Evolutionary conservation across 192 early-diverging fungal species (phyloP).

Genomic region (Coemansia sp.): DNA sequence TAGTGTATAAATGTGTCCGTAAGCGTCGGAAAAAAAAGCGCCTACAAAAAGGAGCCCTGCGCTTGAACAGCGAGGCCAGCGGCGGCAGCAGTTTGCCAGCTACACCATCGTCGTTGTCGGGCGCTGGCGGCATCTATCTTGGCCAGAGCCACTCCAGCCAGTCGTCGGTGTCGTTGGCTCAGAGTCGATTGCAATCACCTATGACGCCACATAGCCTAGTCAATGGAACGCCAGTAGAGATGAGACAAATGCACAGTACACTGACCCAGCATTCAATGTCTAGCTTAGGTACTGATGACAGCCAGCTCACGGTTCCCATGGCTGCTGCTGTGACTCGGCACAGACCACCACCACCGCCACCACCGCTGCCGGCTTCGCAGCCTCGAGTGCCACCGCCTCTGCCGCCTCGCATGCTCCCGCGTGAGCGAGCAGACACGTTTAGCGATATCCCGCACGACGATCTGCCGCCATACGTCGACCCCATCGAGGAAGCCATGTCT

Average conservation of each 20-base stretch:
- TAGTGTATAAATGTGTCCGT: background rate
- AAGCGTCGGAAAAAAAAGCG: background rate
- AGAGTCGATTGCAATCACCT: background rate
- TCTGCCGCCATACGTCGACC: conserved; percentile 51
- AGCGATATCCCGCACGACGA: conserved; percentile 45
- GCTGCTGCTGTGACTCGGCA: background rate
- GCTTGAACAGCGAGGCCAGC: background rate
- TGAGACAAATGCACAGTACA: background rate
- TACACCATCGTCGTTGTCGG: background rate
- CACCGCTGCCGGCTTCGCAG: background rate
- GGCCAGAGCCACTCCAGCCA: background rate
- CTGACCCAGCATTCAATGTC: background rate
- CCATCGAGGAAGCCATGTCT: conserved; percentile 47
- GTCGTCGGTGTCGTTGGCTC: conserved; percentile 1
- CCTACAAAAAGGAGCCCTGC: background rate
- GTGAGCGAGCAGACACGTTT: conserved; percentile 36
- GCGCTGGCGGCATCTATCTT: background rate
- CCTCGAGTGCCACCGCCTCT: background rate
- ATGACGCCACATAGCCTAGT: background rate
- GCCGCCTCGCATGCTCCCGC: conserved; percentile 13
- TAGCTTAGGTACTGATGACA: background rate
- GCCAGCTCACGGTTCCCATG: background rate
- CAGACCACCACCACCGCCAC: conserved; percentile 7
- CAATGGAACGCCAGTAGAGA: background rate
- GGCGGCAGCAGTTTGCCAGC: background rate